A percentile compares a stretch with the other conserved stretches of the same genome.
Evolutionary conservation across 176 grass and related monocot genomes (phyloP).

Genomic region (Hsuehochloa calcarea): DNA sequence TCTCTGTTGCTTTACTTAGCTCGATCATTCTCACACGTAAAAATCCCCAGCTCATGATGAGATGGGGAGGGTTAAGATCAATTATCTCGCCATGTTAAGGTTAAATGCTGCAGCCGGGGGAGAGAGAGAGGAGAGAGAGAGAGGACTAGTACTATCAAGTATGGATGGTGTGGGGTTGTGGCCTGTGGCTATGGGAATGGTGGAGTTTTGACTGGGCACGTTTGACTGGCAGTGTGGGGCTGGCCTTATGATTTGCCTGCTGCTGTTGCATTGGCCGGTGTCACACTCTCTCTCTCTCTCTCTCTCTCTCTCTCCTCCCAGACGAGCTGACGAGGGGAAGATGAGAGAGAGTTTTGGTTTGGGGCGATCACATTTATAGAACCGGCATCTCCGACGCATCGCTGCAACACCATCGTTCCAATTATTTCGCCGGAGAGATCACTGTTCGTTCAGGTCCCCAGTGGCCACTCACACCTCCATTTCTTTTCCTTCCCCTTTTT

Average conservation of each 20-base stretch:
- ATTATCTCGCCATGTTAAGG: not conserved
- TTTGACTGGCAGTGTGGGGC: slow-evolving; percentile 36
- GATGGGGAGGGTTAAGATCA: not conserved
- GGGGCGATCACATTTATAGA: slow-evolving; percentile 9
- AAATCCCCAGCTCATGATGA: not conserved
- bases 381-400: not conserved
- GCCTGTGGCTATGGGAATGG: not conserved
- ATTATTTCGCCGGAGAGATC: not conserved
- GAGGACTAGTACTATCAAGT: not conserved
- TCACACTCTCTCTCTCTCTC: not conserved
- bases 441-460: not conserved
- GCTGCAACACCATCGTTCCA: not conserved
- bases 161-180: not conserved
- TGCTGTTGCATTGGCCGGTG: slow-evolving; percentile 35
- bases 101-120: not conserved
- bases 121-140: not conserved
- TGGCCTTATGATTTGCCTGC: slow-evolving; percentile 49
- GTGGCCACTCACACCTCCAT: not conserved
- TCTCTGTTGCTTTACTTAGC: not conserved
- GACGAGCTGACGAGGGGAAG: not conserved
- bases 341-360: not conserved
- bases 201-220: slow-evolving; percentile 30
- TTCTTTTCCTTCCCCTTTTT: not conserved
- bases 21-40: not conserved
- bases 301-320: not conserved